phyloP scores from a whole-genome alignment of 2,329 filamentous ascomycete species.

The Macrophomina pseudophaseolina region DNA sequence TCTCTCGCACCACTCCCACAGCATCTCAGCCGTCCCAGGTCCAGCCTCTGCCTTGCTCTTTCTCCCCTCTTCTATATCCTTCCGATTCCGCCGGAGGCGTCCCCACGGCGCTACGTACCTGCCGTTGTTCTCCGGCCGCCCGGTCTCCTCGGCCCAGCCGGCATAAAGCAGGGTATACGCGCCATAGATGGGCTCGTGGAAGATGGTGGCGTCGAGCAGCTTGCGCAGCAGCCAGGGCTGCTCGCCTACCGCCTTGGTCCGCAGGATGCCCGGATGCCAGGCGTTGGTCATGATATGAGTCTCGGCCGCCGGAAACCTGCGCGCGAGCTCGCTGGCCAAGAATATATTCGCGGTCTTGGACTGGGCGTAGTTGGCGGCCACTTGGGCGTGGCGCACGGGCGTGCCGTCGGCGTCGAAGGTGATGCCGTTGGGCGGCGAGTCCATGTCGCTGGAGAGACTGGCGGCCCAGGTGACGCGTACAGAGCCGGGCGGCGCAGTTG shows the following conservation, averaged over 20 bases:
- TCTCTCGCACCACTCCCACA: conserved; percentile 53
- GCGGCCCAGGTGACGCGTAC: conserved; percentile 45
- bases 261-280: conserved; percentile 50
- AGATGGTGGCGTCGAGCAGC: background rate
- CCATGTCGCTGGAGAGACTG: conserved; percentile 28
- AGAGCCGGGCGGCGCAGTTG: conserved; percentile 29
- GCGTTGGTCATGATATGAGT: conserved; percentile 30
- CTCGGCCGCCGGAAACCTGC: conserved; percentile 21
- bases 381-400: background rate
- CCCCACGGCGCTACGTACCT: conserved; percentile 55
- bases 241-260: conserved; percentile 43
- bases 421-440: conserved; percentile 24
- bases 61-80: conserved; percentile 39
- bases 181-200: conserved; percentile 3
- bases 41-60: conserved; percentile 45
- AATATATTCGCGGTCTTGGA: conserved; percentile 37
- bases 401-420: conserved; percentile 13
- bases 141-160: background rate
- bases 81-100: conserved; percentile 40
- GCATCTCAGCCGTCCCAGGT: conserved; percentile 42
- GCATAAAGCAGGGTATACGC: conserved; percentile 19
- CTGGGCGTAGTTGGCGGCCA: conserved; percentile 32
- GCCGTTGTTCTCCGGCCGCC: conserved; percentile 34
- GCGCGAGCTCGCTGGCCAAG: conserved; percentile 32
- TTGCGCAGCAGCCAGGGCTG: background rate